phyloP scores from a whole-genome alignment of 2,329 filamentous ascomycete species.

The Cadophora malorum region DNA sequence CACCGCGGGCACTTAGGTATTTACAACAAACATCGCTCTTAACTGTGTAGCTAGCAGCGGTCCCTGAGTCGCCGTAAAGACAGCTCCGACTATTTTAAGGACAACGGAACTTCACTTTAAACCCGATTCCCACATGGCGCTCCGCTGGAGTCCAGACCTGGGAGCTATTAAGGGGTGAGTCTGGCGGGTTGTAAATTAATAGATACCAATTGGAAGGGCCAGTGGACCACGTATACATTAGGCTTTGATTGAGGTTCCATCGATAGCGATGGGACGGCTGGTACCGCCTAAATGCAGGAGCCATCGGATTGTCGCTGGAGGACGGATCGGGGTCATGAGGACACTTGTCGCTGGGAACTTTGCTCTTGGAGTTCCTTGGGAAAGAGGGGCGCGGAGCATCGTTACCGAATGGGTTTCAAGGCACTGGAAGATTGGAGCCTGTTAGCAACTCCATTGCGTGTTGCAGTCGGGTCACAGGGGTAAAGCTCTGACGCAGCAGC shows the following conservation, averaged over 20 bases:
- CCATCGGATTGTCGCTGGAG: neutral
- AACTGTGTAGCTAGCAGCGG: neutral
- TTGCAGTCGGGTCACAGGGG: neutral
- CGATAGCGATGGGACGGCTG: neutral
- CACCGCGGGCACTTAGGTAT: neutral
- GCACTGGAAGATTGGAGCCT: neutral
- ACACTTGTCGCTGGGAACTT: constrained; percentile 16
- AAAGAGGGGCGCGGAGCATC: neutral
- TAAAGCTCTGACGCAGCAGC: neutral
- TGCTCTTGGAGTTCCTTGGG: neutral
- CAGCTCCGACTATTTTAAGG: constrained; percentile 13
- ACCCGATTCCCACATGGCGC: neutral
- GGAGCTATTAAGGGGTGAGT: neutral
- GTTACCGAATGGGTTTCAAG: neutral
- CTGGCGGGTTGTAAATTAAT: neutral
- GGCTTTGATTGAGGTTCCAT: constrained; percentile 7
- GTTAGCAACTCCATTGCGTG: neutral
- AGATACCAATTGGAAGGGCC: neutral
- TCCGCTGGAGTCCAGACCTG: neutral
- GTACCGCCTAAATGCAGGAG: constrained; percentile 15
- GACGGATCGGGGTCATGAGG: neutral
- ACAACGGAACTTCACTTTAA: constrained; percentile 3
- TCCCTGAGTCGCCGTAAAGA: neutral
- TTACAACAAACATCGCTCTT: neutral
- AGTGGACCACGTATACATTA: neutral